Conservation (phyloP, 495 filamentous ascomycete genomes). For the Penicillium herquei region DNA sequence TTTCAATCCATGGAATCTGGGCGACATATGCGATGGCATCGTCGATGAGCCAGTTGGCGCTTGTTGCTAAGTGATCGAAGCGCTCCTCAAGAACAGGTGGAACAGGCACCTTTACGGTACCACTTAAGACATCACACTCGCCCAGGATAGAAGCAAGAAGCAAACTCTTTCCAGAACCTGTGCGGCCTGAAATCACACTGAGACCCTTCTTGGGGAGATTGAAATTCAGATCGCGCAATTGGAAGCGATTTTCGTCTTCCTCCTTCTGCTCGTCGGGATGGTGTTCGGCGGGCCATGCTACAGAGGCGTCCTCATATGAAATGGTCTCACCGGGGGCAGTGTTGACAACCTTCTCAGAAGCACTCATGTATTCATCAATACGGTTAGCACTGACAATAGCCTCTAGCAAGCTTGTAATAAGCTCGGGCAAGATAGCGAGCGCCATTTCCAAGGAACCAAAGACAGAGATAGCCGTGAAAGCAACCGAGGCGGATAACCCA, state of each 20-base stretch:
- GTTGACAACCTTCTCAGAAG: slow-evolving; percentile 61
- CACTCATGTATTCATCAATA: slow-evolving; percentile 68
- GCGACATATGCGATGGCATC: slow-evolving; percentile 71
- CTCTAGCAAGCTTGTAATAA: slow-evolving; percentile 66
- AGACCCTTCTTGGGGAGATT: slow-evolving; percentile 65
- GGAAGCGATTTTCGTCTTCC: slow-evolving; percentile 43
- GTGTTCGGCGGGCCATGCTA: slow-evolving; percentile 68
- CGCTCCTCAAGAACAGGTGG: slow-evolving; percentile 23
- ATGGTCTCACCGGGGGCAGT: slow-evolving; percentile 56
- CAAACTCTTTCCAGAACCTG: slow-evolving; percentile 63
- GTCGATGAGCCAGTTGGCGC: slow-evolving; percentile 46
- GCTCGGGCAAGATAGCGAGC: slow-evolving; percentile 68
- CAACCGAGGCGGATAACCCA: slow-evolving; percentile 66
- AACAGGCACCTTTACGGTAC: slow-evolving; percentile 47
- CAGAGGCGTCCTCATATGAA: slow-evolving; percentile 63
- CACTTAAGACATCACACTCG: slow-evolving; percentile 52
- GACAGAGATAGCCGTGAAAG: slow-evolving; percentile 76
- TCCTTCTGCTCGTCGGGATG: slow-evolving; percentile 44
- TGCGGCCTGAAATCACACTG: slow-evolving; percentile 60
- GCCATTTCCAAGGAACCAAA: slow-evolving; percentile 71
- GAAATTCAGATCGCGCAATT: slow-evolving; percentile 60
- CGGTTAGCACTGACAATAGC: slow-evolving; percentile 71
- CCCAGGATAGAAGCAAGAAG: slow-evolving; percentile 62
- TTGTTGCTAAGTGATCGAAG: slow-evolving; percentile 21
- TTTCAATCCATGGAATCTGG: slow-evolving; percentile 86